A percentile compares a stretch with the other conserved stretches of the same genome.
Conservation (phyloP, 331 rosid species). For the Pyrus hybrid region DNA sequence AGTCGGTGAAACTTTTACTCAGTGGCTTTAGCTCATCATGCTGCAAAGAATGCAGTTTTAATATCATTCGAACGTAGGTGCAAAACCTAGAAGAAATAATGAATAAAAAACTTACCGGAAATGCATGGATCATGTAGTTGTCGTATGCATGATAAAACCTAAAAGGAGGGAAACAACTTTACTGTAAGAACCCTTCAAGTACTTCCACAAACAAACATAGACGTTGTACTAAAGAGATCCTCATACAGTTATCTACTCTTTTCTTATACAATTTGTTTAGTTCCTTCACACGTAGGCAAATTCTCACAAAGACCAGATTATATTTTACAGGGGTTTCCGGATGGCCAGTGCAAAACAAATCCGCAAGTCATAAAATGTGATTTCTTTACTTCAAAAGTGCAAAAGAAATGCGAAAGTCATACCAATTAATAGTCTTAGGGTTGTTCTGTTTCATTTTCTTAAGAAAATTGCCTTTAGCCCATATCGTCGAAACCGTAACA, state of each 20-base stretch:
- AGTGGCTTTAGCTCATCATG: conserved; percentile 96
- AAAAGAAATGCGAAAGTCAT: not conserved
- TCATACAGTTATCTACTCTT: not conserved
- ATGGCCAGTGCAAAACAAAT: not conserved
- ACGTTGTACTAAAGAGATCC: not conserved
- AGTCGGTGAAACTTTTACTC: conserved; percentile 67
- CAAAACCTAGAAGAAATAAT: conserved; percentile 1
- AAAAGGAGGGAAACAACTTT: conserved; percentile 10
- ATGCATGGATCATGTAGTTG: conserved; percentile 84
- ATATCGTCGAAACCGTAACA: not conserved
- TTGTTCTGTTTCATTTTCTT: not conserved
- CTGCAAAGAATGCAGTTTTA: conserved; percentile 36
- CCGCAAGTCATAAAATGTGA: not conserved
- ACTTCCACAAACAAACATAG: not conserved
- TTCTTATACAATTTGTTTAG: not conserved
- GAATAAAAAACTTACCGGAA: conserved; percentile 64
- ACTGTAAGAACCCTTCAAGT: not conserved
- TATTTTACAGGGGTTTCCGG: not conserved
- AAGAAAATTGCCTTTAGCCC: not conserved
- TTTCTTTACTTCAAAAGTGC: not conserved
- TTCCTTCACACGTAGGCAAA: not conserved
- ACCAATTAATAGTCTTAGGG: not conserved
- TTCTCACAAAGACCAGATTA: not conserved
- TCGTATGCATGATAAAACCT: conserved; percentile 98
- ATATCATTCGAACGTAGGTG: not conserved